These are phyloP conservation scores for Pseudogymnoascus pannorum DNA, from an alignment of 2,329 filamentous ascomycete species.

Conservation along the genomic window DNA sequence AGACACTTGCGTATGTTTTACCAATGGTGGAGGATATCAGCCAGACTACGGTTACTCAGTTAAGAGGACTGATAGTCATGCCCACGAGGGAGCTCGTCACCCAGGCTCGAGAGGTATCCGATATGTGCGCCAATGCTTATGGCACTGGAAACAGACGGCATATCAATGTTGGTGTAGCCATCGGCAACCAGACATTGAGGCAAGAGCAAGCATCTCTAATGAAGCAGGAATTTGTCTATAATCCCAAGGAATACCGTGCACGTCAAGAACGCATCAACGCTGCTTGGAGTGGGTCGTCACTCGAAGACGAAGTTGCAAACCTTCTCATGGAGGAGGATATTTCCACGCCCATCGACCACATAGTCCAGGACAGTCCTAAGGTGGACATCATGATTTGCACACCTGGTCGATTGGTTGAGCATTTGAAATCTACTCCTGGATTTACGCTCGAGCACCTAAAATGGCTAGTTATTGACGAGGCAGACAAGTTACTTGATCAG, in stretches of 20 bases:
- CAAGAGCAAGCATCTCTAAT: conserved; percentile 56
- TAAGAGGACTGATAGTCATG: conserved; percentile 78
- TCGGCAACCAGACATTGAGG: conserved; percentile 70
- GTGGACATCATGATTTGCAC: conserved; percentile 88
- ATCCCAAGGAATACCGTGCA: conserved; percentile 51
- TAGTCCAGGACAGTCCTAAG: conserved; percentile 59
- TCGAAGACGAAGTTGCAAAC: conserved; percentile 35
- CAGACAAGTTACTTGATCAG: conserved; percentile 83
- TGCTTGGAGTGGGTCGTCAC: conserved; percentile 40
- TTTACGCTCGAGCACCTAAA: conserved; percentile 72
- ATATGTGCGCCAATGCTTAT: conserved; percentile 61
- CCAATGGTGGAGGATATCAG: conserved; percentile 76
- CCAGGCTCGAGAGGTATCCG: conserved; percentile 73
- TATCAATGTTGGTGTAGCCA: conserved; percentile 71
- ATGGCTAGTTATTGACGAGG: conserved; percentile 91
- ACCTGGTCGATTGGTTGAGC: conserved; percentile 84
- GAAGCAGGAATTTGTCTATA: conserved; percentile 59
- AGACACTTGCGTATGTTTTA: conserved; percentile 85
- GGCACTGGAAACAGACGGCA: conserved; percentile 51
- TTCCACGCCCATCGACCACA: conserved; percentile 49
- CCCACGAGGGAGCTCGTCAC: conserved; percentile 86
- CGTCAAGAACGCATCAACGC: conserved; percentile 33
- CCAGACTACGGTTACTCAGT: conserved; percentile 51
- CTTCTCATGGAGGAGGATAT: conserved; percentile 29
- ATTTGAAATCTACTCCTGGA: conserved; percentile 74